A percentile compares a stretch with the other conserved stretches of the same genome.
These are phyloP conservation scores for Coemansia javaensis DNA, from an alignment of 192 early-diverging fungal genomes.

Conservation along the genomic window DNA sequence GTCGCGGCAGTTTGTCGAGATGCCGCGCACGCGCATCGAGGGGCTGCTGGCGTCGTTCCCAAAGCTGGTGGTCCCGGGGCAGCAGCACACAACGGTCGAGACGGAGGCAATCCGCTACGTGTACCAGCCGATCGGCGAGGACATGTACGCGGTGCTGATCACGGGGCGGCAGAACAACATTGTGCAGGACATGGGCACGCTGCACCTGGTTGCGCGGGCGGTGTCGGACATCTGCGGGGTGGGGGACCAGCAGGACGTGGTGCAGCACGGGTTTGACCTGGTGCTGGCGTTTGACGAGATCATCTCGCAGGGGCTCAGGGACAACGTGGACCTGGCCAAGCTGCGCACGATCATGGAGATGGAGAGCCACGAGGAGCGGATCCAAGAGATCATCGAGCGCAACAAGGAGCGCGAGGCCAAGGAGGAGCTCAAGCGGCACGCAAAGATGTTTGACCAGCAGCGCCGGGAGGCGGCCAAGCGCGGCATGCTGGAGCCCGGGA, in stretches of 20 bases:
- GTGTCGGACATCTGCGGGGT: constrained; percentile 86
- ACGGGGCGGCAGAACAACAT: constrained; percentile 97
- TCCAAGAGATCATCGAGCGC: constrained; percentile 90
- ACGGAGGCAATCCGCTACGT: constrained; percentile 97
- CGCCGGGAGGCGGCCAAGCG: constrained; percentile 69
- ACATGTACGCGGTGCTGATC: constrained; percentile 93
- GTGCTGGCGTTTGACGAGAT: constrained; percentile 94
- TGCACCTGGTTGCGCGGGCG: constrained; percentile 90
- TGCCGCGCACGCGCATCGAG: constrained; percentile 94
- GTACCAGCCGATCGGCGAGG: constrained; percentile 92
- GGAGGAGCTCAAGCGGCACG: constrained; percentile 89
- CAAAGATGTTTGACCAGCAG: constrained; percentile 87
- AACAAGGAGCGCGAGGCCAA: constrained; percentile 97
- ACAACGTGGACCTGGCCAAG: constrained; percentile 86
- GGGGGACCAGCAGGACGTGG: constrained; percentile 80
- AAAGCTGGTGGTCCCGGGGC: constrained; percentile 80
- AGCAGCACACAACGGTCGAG: constrained; percentile 97
- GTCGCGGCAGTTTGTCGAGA: constrained; percentile 95
- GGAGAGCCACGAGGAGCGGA: constrained; percentile 97
- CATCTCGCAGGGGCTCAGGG: constrained; percentile 83
- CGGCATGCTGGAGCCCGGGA: constrained; percentile 39
- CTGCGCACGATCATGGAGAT: constrained; percentile 93
- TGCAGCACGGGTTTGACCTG: constrained; percentile 83
- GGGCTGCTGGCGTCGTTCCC: constrained; percentile 95
- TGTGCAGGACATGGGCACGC: constrained; percentile 94